phyloP scores from a whole-genome alignment of 2,329 filamentous ascomycete genomes.

The Botrytis fragariae region DNA sequence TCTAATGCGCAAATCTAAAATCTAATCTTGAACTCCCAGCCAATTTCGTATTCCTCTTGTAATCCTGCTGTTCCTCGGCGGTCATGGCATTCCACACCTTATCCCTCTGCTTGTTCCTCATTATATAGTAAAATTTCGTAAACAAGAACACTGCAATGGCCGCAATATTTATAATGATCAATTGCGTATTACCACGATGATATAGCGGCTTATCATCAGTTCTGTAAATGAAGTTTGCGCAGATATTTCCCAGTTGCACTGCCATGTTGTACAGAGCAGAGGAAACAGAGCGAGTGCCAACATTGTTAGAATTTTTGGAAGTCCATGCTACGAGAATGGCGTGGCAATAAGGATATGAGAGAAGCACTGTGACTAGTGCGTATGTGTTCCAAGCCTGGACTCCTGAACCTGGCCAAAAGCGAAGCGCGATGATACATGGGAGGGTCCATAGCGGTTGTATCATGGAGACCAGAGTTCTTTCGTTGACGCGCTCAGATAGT shows the following conservation, averaged over 20 bases:
- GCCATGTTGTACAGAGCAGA: conserved; percentile 58
- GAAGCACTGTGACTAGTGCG: conserved; percentile 38
- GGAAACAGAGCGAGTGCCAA: conserved; percentile 60
- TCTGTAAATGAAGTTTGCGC: conserved; percentile 48
- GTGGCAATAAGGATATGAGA: conserved; percentile 36
- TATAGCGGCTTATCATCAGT: conserved; percentile 55
- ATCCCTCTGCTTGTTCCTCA: conserved; percentile 44
- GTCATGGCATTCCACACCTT: conserved; percentile 47
- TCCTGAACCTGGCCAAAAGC: conserved; percentile 33
- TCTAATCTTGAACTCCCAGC: conserved; percentile 43
- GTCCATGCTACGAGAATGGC: conserved; percentile 43
- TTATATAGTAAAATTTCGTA: conserved; percentile 49
- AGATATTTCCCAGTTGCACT: conserved; percentile 43
- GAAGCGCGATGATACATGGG: conserved; percentile 41
- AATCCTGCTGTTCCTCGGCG: conserved; percentile 40
- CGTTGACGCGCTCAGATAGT: conserved; percentile 44
- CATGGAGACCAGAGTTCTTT: conserved; percentile 41
- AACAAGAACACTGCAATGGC: conserved; percentile 50
- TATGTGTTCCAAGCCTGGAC: conserved; percentile 40
- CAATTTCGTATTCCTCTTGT: conserved; percentile 41
- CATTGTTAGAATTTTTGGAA: conserved; percentile 58
- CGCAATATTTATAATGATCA: conserved; percentile 49
- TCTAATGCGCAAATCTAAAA: conserved; percentile 41
- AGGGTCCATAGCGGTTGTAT: conserved; percentile 43
- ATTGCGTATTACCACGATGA: conserved; percentile 53